Conservation (phyloP, 768 basidiomycete species). For the Panellus pusillus region DNA sequence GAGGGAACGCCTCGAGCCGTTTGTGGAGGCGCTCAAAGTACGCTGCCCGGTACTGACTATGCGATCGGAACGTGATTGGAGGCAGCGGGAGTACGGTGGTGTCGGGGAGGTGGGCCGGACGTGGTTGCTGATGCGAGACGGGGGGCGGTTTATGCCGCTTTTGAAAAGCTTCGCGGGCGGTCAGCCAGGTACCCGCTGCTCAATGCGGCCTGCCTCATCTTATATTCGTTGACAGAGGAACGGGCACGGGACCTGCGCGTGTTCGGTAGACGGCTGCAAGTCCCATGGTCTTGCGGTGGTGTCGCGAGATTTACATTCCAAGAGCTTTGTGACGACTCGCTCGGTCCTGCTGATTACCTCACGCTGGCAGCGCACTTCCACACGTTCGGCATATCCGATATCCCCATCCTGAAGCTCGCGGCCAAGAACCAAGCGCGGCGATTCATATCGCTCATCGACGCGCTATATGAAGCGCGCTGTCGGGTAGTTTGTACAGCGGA, state of each 20-base stretch:
- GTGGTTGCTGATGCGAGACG: constrained; percentile 33
- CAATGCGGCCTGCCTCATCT: background rate
- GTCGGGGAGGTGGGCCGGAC: constrained; percentile 22
- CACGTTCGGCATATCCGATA: constrained; percentile 48
- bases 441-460: constrained; percentile 62
- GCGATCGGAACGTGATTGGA: constrained; percentile 47
- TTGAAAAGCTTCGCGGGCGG: constrained; percentile 7
- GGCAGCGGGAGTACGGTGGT: constrained; percentile 28
- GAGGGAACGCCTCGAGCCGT: constrained; percentile 53
- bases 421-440: constrained; percentile 60
- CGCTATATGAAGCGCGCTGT: constrained; percentile 49
- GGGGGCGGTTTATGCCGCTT: constrained; percentile 24
- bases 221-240: constrained; percentile 18
- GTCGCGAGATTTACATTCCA: constrained; percentile 52
- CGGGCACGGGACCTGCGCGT: constrained; percentile 36
- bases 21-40: constrained; percentile 53
- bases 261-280: constrained; percentile 45
- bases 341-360: constrained; percentile 60
- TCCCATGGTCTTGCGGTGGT: constrained; percentile 50
- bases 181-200: background rate
- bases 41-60: constrained; percentile 52
- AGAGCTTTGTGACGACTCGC: constrained; percentile 50
- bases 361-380: constrained; percentile 50
- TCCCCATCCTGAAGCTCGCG: constrained; percentile 50
- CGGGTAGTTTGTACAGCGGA: constrained; percentile 41